Base-by-base conservation (phyloP, 805 yeast genomes). In the Kodamaea jinghongensis region DNA sequence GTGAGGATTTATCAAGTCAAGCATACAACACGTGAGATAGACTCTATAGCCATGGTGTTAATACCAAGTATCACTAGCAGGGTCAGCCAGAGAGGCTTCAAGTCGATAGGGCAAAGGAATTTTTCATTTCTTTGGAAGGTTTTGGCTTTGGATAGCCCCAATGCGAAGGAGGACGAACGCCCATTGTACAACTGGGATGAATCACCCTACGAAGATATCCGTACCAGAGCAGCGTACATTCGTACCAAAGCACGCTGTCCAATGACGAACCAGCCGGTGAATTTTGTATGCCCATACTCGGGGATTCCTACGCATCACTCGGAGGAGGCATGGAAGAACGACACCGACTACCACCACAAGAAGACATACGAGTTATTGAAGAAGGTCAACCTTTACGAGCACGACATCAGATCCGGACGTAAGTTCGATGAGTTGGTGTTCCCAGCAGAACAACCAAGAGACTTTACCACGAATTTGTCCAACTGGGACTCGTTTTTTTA, bases 221-320 rank as follows among this genome's bases (percentile, higher is more conserved):
- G 98, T 48, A 84, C 87, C 49, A 75, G 97, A 45, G 97, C 98
- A 1, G 96, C 96, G 14, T 79, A 82, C 42, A 93, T 91, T 46
- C 77, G 90, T 57, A 83, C 95, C 4, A 73, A 81, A 45, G 96
- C 96, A 8, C 76, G 78, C 55, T 91, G 98, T 61, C 98, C 97
- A 0, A 93, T 90, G 9, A 90, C 97, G 0, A 73, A 79, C 13
- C 76, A 81, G 47, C 83, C 84, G 33, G 86, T 93, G 43, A 74
- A 83, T 49, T 93, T 73, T 60, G 86, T 90, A 2, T 93, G 98
- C 66, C 99, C 99, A 1, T 67, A 76, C 41, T 86, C 96, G 4
- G 99, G 99, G 2, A 89, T 93, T 36, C 99, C 99, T 16, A 93
- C 99, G 3, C 99, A 93, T 61, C 95, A 87, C 57, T 81, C 87